These are phyloP conservation scores for Stropharia rugosoannulata DNA, from an alignment of 768 basidiomycete species.

Conservation along the genomic window DNA sequence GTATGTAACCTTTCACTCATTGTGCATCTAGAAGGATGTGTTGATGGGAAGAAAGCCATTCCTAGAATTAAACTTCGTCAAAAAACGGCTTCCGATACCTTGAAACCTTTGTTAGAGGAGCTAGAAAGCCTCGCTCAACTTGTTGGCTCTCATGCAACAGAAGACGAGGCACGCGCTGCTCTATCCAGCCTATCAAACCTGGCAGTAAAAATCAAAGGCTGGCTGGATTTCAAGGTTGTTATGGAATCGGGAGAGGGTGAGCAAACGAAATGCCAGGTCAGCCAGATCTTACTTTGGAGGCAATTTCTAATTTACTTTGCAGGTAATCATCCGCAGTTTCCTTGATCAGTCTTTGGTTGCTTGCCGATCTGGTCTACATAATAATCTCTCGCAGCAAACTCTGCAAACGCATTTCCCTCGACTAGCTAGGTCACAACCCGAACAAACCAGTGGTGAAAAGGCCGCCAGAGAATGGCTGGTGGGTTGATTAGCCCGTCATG, in stretches of 20 bases:
- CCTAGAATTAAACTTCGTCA: constrained; percentile 43
- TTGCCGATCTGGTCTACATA: constrained; percentile 38
- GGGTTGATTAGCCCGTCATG: constrained; percentile 14
- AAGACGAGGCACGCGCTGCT: constrained; percentile 31
- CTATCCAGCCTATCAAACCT: constrained; percentile 17
- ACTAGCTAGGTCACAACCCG: constrained; percentile 29
- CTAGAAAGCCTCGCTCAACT: constrained; percentile 30
- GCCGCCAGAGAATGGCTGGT: constrained; percentile 39
- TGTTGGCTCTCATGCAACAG: constrained; percentile 21
- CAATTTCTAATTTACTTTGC: not conserved
- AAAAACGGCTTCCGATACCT: constrained; percentile 40
- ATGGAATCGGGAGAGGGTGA: constrained; percentile 19
- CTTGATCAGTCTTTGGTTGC: constrained; percentile 15
- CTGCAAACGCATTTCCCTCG: constrained; percentile 47
- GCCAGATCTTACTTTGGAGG: not conserved
- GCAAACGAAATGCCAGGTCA: constrained; percentile 26
- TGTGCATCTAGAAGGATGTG: constrained; percentile 4
- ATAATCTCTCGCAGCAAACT: constrained; percentile 43
- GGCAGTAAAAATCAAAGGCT: not conserved
- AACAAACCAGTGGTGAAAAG: constrained; percentile 41
- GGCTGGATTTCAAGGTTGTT: not conserved
- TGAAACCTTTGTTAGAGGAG: constrained; percentile 39
- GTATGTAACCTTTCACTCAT: constrained; percentile 24
- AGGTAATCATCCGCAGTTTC: constrained; percentile 20
- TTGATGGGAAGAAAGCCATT: constrained; percentile 33